Conservation (phyloP, 768 basidiomycete species). For the Clitopilus hobsonii region DNA sequence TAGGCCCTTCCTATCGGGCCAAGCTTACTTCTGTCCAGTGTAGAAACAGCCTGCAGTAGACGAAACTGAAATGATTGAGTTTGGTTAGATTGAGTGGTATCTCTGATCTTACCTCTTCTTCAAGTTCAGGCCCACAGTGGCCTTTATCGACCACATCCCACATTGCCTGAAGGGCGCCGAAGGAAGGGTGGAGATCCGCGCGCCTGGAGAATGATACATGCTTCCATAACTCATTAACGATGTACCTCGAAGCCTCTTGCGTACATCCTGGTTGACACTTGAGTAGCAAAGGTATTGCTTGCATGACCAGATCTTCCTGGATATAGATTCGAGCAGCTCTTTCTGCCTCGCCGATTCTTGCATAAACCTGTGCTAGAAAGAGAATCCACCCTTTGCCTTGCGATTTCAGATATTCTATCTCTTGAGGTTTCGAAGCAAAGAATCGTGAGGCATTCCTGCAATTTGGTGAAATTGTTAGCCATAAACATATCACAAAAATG, state of each 20-base stretch:
- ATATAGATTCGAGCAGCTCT: slow-evolving; percentile 57
- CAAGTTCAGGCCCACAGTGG: not conserved
- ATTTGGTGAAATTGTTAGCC: not conserved
- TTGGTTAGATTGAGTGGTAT: not conserved
- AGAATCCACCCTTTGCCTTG: slow-evolving; percentile 48
- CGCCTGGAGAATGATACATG: not conserved
- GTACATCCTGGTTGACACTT: not conserved
- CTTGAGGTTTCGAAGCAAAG: slow-evolving; percentile 53
- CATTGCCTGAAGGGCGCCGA: not conserved
- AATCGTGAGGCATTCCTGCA: slow-evolving; percentile 42
- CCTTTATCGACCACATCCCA: not conserved
- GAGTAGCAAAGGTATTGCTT: not conserved
- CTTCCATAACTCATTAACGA: not conserved
- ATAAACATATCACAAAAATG: too few relatives aligned
- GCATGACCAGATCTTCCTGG: slow-evolving; percentile 28
- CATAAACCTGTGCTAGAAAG: slow-evolving; percentile 40
- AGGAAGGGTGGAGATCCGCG: not conserved
- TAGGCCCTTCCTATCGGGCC: slow-evolving; percentile 26
- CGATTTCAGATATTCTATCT: slow-evolving; percentile 55
- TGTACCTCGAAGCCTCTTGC: not conserved
- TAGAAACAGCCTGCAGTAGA: slow-evolving; percentile 14
- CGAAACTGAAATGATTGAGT: slow-evolving; percentile 7
- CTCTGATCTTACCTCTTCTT: not conserved
- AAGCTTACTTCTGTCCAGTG: slow-evolving; percentile 20
- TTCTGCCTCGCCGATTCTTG: slow-evolving; percentile 29